A percentile compares a stretch with the other conserved stretches of the same genome.
Conservation (phyloP, 2,329 filamentous ascomycete genomes). For the Mycosphaerella arachidis region DNA sequence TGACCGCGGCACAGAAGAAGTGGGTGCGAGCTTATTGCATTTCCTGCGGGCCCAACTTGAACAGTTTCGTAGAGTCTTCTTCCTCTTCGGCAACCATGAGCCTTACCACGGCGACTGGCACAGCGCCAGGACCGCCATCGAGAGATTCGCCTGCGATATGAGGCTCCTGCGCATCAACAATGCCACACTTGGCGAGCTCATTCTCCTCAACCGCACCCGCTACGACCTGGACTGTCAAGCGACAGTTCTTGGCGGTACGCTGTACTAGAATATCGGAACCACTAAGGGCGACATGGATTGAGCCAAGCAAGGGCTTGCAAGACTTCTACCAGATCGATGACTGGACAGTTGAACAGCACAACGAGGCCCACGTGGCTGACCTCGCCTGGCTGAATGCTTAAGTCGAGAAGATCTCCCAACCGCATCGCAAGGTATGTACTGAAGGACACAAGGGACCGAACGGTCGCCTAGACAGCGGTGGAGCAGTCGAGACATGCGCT, state of each 20-base stretch:
- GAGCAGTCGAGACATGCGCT: too few species aligned
- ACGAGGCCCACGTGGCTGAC: conserved; percentile 37
- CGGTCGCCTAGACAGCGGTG: too few species aligned
- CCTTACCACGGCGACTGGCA: conserved; percentile 43
- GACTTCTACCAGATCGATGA: conserved; percentile 22
- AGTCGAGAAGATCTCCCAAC: conserved; percentile 18
- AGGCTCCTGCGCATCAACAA: conserved; percentile 12
- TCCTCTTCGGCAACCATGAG: conserved; percentile 57
- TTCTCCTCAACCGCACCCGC: conserved; percentile 36
- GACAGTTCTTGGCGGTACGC: conserved; percentile 36
- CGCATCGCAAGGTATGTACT: conserved; percentile 15
- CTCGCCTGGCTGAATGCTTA: conserved; percentile 43
- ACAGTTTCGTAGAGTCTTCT: conserved; percentile 48
- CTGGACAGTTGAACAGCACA: conserved; percentile 40
- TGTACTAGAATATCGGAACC: conserved; percentile 9
- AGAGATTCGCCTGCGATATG: conserved; percentile 8
- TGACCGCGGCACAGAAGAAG: conserved; percentile 49
- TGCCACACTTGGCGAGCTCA: conserved; percentile 36
- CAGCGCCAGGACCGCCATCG: conserved; percentile 28
- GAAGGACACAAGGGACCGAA: too few species aligned
- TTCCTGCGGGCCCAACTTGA: conserved; percentile 49
- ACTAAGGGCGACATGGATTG: conserved; percentile 4
- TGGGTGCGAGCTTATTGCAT: conserved; percentile 36
- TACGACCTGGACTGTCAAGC: conserved; percentile 26
- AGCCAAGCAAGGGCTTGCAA: conserved; percentile 8